Conservation (phyloP, 1,284 basidiomycete genomes). For the Boletellus sp. region DNA sequence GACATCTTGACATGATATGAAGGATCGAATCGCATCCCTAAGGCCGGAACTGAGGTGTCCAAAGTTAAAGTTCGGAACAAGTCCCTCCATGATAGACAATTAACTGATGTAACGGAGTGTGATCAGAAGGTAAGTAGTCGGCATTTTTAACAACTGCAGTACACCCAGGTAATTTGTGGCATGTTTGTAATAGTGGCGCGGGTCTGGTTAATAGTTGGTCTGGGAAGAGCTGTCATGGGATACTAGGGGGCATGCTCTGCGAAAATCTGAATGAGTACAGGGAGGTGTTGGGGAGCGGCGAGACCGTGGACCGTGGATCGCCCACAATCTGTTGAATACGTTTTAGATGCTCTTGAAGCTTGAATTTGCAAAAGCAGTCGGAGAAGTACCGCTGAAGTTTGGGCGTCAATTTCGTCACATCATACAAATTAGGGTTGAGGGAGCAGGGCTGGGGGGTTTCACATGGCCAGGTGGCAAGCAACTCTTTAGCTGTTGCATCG, state of each 20-base stretch:
- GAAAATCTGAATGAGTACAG: constrained; percentile 15
- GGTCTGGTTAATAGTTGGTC: constrained; percentile 5
- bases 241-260: neutral
- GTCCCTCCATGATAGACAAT: no score
- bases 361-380: constrained; percentile 12
- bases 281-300: no score
- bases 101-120: constrained; percentile 1
- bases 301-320: neutral
- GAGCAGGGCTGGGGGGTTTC: neutral
- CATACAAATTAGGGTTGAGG: constrained; percentile 8
- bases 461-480: constrained; percentile 3
- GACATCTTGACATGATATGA: no score
- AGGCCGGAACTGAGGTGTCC: no score
- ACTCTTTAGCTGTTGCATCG: neutral
- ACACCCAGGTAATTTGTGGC: neutral
- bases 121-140: neutral
- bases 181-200: neutral
- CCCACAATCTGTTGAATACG: constrained; percentile 15
- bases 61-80: no score
- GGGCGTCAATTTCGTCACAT: neutral
- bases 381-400: constrained; percentile 5
- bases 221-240: neutral
- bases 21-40: no score
- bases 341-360: constrained; percentile 7
- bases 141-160: neutral